Evolutionary conservation across 352 stramenopile genomes (phyloP).

Genomic region (Phytophthora tubulina): DNA sequence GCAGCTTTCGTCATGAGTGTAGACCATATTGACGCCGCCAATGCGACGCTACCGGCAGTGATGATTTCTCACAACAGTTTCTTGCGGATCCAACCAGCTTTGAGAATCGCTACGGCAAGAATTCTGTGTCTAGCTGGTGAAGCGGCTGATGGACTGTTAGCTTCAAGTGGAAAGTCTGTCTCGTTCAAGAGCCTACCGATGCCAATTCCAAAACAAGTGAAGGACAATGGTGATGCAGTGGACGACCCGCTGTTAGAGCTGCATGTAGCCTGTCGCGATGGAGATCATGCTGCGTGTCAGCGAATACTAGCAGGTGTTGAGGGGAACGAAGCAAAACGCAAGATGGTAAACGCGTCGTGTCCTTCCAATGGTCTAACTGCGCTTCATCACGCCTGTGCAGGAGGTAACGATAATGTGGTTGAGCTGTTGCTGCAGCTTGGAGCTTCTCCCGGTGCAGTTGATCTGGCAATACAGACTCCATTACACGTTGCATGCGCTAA

Average conservation of each 20-base stretch:
- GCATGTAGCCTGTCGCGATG: slow-evolving; percentile 49
- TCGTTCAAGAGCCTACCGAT: slow-evolving; percentile 35
- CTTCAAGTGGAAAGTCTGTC: slow-evolving; percentile 27
- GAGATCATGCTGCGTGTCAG: slow-evolving; percentile 57
- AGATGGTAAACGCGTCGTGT: slow-evolving; percentile 19
- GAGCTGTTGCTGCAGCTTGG: slow-evolving; percentile 55
- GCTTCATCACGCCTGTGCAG: slow-evolving; percentile 64
- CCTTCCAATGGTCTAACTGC: slow-evolving; percentile 39
- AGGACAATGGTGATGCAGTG: not conserved
- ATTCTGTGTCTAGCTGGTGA: slow-evolving; percentile 68
- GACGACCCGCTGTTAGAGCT: slow-evolving; percentile 8
- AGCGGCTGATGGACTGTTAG: slow-evolving; percentile 45
- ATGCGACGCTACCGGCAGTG: slow-evolving; percentile 72
- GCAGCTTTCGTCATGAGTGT: slow-evolving; percentile 83
- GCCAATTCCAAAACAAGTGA: slow-evolving; percentile 3
- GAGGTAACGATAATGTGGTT: slow-evolving; percentile 57
- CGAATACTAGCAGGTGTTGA: slow-evolving; percentile 38
- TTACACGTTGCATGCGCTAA: slow-evolving; percentile 69
- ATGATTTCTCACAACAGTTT: slow-evolving; percentile 71
- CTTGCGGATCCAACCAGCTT: slow-evolving; percentile 39
- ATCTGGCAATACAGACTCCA: slow-evolving; percentile 61
- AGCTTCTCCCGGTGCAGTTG: slow-evolving; percentile 40
- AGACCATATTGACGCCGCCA: slow-evolving; percentile 68
- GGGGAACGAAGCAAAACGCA: slow-evolving; percentile 2
- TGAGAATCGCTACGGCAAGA: slow-evolving; percentile 33